Percentiles rank a stretch among this genome's conserved stretches.
These are phyloP conservation scores for Agaricales sp. DNA, from an alignment of 1,284 basidiomycete genomes.

Conservation along the genomic window DNA sequence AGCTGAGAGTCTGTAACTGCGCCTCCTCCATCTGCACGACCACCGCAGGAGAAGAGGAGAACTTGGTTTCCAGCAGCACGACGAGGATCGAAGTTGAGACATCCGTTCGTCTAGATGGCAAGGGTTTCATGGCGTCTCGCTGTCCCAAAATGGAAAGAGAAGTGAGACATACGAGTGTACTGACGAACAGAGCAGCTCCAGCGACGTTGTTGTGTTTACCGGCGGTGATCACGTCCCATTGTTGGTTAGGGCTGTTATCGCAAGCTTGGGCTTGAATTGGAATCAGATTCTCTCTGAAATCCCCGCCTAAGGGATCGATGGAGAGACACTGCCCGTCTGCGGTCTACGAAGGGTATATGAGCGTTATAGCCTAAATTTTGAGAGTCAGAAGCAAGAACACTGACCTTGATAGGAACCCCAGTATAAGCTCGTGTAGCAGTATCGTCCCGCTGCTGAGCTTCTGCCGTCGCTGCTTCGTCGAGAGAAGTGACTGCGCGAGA, in stretches of 20 bases:
- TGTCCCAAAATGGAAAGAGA: too few species aligned
- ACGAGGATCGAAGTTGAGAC: neutral
- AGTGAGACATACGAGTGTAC: neutral
- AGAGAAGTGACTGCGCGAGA: slow-evolving; percentile 7
- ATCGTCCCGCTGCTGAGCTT: slow-evolving; percentile 15
- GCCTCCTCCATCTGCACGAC: slow-evolving; percentile 9
- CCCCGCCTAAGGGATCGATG: neutral
- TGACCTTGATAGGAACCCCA: slow-evolving; percentile 11
- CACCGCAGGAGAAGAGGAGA: slow-evolving; percentile 1
- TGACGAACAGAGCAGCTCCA: neutral
- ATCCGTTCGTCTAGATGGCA: neutral
- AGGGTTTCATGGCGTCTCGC: too few species aligned
- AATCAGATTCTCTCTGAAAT: slow-evolving; percentile 1
- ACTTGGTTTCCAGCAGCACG: neutral
- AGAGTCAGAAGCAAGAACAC: neutral
- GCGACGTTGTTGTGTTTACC: neutral
- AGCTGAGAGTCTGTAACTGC: slow-evolving; percentile 14
- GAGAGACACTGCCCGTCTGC: slow-evolving; percentile 3
- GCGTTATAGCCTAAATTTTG: neutral
- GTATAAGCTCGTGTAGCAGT: slow-evolving; percentile 15
- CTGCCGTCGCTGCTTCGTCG: slow-evolving; percentile 12
- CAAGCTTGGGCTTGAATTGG: neutral
- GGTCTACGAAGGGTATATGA: slow-evolving; percentile 9
- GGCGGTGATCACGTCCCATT: slow-evolving; percentile 1
- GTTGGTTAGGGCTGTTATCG: neutral